Conservation (phyloP, 2,329 filamentous ascomycete genomes). For the Dothistroma pini region DNA sequence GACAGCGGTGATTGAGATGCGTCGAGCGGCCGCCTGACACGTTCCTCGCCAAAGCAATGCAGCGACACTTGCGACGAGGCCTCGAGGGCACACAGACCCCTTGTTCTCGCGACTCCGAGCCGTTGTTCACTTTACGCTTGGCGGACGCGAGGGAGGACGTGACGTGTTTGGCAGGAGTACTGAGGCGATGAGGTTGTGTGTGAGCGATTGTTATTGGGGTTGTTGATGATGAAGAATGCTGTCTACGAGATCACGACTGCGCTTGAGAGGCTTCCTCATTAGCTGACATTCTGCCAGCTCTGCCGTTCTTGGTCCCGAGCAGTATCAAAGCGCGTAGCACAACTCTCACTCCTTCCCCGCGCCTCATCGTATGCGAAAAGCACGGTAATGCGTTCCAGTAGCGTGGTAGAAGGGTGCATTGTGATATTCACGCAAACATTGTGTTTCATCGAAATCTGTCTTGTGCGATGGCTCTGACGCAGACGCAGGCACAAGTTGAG, state of each 20-base stretch:
- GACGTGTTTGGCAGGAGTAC: conserved; percentile 1
- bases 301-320: neutral
- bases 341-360: neutral
- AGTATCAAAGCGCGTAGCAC: neutral
- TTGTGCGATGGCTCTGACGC: neutral
- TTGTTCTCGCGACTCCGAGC: neutral
- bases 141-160: neutral
- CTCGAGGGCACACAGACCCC: neutral
- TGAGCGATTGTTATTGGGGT: neutral
- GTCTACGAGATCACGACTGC: neutral
- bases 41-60: neutral
- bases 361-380: neutral
- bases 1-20: conserved; percentile 2
- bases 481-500: neutral
- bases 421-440: neutral
- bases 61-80: neutral
- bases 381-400: neutral
- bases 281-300: neutral
- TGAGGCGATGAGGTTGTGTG: conserved; percentile 5
- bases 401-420: neutral
- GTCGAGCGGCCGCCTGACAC: neutral
- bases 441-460: neutral
- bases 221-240: conserved; percentile 8
- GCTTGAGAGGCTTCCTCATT: neutral
- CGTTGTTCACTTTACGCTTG: neutral